Conservation (phyloP, 345 rosid genomes). For the Melaleuca alternifolia region DNA sequence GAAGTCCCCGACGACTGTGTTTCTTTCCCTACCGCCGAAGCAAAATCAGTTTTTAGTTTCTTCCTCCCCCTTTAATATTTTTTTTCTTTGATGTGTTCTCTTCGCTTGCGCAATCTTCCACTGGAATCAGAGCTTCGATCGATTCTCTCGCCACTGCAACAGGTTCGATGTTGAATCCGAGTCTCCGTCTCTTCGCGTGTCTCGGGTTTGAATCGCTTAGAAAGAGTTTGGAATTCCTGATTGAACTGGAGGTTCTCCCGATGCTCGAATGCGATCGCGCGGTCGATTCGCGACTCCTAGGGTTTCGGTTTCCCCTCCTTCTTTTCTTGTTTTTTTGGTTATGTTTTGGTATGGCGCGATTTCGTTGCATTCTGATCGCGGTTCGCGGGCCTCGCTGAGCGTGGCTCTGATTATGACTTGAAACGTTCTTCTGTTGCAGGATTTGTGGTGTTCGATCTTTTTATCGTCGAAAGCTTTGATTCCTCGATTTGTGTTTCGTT, state of each 20-base stretch:
- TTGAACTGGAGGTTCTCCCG: neutral
- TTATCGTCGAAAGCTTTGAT: neutral
- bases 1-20: neutral
- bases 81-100: neutral
- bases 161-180: neutral
- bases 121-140: neutral
- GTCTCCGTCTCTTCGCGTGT: neutral
- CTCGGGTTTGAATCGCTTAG: neutral
- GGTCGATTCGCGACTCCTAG: neutral
- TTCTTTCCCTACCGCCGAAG: constrained; percentile 7
- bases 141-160: neutral
- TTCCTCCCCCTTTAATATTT: neutral
- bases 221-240: neutral
- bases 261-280: neutral
- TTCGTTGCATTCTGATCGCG: neutral
- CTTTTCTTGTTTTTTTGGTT: neutral
- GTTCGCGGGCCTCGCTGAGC: neutral
- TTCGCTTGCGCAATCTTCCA: neutral
- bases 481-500: too few relatives aligned
- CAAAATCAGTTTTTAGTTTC: constrained; percentile 1
- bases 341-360: neutral
- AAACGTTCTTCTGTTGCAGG: neutral
- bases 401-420: neutral
- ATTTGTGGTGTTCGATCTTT: neutral
- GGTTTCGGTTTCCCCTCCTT: neutral